These are phyloP conservation scores for Hortaea werneckii DNA, from an alignment of 2,329 filamentous ascomycete genomes.

Conservation along the genomic window DNA sequence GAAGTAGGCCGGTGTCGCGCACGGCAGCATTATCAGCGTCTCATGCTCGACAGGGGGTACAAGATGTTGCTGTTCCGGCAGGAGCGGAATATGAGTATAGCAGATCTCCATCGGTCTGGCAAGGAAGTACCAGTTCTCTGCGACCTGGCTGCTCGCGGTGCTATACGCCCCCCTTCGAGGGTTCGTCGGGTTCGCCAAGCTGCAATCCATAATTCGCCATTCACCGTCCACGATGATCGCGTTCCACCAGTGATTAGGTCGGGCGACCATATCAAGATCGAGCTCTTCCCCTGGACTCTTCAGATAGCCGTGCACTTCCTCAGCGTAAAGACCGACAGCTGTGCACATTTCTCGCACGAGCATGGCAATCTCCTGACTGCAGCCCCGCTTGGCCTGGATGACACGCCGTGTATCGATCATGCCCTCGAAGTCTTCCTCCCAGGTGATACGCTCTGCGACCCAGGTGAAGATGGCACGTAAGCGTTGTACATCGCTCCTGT, in stretches of 20 bases:
- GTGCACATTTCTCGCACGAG: constrained; percentile 89
- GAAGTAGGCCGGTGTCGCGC: constrained; percentile 81
- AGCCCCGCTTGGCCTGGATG: constrained; percentile 73
- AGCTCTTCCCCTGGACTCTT: constrained; percentile 78
- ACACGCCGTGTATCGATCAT: constrained; percentile 72
- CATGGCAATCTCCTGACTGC: constrained; percentile 78
- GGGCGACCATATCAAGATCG: constrained; percentile 72
- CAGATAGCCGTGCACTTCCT: constrained; percentile 80
- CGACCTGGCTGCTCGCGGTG: constrained; percentile 54
- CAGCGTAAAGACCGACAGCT: constrained; percentile 77
- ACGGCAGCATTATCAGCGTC: constrained; percentile 74
- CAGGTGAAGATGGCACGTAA: constrained; percentile 93
- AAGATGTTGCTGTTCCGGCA: constrained; percentile 83
- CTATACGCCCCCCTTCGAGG: constrained; percentile 72
- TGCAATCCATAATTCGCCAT: constrained; percentile 95
- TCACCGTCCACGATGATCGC: constrained; percentile 84
- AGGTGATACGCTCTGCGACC: constrained; percentile 87
- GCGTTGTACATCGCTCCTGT: constrained; percentile 86
- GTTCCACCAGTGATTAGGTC: constrained; percentile 97
- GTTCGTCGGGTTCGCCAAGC: constrained; percentile 81
- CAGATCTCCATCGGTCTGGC: constrained; percentile 77
- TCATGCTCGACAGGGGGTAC: constrained; percentile 81
- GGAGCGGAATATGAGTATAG: constrained; percentile 88
- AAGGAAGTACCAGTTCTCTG: constrained; percentile 93
- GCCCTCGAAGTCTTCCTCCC: constrained; percentile 93